These are phyloP conservation scores for Teratosphaeria destructans DNA, from an alignment of 2,329 filamentous ascomycete genomes.

Conservation along the genomic window DNA sequence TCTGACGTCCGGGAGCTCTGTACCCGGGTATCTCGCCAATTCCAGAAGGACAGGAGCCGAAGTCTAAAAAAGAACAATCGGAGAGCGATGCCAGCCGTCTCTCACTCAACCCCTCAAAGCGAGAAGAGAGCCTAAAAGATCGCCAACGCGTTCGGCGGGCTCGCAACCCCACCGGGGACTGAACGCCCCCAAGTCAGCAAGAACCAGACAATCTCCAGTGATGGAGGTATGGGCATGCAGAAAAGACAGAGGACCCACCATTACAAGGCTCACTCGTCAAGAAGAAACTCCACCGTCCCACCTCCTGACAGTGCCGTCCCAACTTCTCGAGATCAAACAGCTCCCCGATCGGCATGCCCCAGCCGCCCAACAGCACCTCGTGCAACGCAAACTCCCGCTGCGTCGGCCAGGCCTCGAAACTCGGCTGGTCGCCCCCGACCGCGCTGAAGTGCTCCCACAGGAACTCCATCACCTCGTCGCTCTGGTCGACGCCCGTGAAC, in stretches of 20 bases:
- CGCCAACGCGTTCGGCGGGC: constrained; percentile 29
- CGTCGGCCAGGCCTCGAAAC: constrained; percentile 29
- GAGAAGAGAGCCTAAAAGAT: constrained; percentile 22
- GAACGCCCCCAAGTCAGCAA: not conserved
- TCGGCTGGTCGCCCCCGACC: constrained; percentile 29
- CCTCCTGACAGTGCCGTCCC: constrained; percentile 29
- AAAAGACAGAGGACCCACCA: not conserved
- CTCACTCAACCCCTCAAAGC: too few species aligned
- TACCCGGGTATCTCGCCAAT: too few species aligned
- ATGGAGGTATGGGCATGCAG: not conserved
- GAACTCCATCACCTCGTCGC: constrained; percentile 34
- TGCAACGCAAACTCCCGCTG: constrained; percentile 30
- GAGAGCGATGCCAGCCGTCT: too few species aligned
- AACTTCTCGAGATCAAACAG: constrained; percentile 40
- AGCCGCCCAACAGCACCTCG: constrained; percentile 40
- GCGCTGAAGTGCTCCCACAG: constrained; percentile 31
- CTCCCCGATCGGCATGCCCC: constrained; percentile 43
- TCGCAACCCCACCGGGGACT: constrained; percentile 23
- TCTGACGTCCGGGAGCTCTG: too few species aligned
- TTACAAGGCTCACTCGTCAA: constrained; percentile 33
- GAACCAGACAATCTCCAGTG: not conserved
- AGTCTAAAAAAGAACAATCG: too few species aligned
- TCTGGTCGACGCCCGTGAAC: constrained; percentile 41
- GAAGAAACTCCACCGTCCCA: constrained; percentile 38
- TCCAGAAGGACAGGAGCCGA: too few species aligned